Evolutionary conservation across 139 green algal genomes (phyloP), one percentile per base, ranked within the genome.

Genomic region (Chlamydomonas eustigma): DNA sequence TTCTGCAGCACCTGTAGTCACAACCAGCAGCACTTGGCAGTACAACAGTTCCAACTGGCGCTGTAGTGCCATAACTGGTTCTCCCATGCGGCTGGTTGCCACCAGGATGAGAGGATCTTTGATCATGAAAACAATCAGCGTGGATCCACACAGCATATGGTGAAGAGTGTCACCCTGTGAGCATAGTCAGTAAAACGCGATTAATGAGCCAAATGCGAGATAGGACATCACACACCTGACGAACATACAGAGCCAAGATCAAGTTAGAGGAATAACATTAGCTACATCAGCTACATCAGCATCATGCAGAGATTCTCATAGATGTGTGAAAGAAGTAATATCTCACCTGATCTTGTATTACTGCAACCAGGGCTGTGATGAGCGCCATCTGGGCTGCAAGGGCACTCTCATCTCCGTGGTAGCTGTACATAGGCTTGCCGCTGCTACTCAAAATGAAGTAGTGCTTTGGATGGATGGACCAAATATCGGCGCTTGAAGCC

Each of bases 351-450:
- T 84, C 83, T 39, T 84, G 64, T 3, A 88, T 74, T 31, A 93
- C 88, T 3, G 80, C 84, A 2, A 88, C 67, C 31, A 93, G 66
- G 0, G 87, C 89, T 6, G 92, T 83, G 4, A 92, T 83, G 35
- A 94, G 78, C 2, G 87, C 91, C 51, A 85, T 88, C 37, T 95
- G 64, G 35, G 80, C 79, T 32, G 86, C 90, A 30, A 96, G 78
- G 0, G 81, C 77, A 38, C 88, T 44, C 70, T 93, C 88, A 33
- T 93, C 88, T 3, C 88, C 88, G 71, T 92, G 85, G 25, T 81
- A 71, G 18, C 80, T 83, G 74, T 85, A 97, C 6, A 97, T 84
- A 2, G 92, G 92, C 79, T 93, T 95, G 12, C 92, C 91, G 30
- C 86, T 83, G 44, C 2, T 68, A 52, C 78, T 93, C 2, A 96